Conservation (phyloP, 345 rosid species). For the Eucalyptus virginea region DNA sequence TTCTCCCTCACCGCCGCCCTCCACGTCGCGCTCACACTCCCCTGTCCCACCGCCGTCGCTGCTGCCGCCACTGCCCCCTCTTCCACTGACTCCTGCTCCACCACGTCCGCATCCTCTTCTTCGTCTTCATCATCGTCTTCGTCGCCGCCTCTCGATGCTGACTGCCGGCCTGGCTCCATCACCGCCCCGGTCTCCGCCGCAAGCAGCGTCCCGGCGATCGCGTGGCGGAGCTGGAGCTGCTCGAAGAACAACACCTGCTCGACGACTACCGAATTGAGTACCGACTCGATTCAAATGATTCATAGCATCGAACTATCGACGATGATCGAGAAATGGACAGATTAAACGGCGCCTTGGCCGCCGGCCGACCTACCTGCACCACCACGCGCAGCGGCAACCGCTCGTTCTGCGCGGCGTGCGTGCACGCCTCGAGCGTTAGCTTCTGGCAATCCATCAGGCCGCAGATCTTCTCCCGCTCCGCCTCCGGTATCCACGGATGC, state of each 20-base stretch:
- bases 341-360: not conserved
- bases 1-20: constrained; percentile 77
- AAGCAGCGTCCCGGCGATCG: constrained; percentile 35
- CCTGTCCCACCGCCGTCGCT: constrained; percentile 1
- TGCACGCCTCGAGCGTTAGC: constrained; percentile 92
- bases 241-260: constrained; percentile 48
- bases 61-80: not conserved
- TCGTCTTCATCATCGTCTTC: constrained; percentile 17
- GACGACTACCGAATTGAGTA: constrained; percentile 16
- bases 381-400: constrained; percentile 86
- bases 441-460: constrained; percentile 86
- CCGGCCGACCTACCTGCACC: constrained; percentile 45
- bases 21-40: constrained; percentile 32
- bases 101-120: not conserved
- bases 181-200: constrained; percentile 45
- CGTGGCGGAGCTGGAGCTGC: constrained; percentile 89
- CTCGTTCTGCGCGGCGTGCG: constrained; percentile 99
- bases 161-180: constrained; percentile 22
- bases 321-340: not conserved
- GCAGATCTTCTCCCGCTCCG: constrained; percentile 77
- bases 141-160: constrained; percentile 7
- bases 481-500: constrained; percentile 82
- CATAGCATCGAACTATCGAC: not conserved
- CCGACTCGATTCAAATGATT: not conserved
- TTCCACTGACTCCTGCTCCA: not conserved